Percentiles rank a stretch among this genome's conserved stretches.
Conservation (phyloP, 2,329 filamentous ascomycete genomes). For the Rutstroemia sydowiana region DNA sequence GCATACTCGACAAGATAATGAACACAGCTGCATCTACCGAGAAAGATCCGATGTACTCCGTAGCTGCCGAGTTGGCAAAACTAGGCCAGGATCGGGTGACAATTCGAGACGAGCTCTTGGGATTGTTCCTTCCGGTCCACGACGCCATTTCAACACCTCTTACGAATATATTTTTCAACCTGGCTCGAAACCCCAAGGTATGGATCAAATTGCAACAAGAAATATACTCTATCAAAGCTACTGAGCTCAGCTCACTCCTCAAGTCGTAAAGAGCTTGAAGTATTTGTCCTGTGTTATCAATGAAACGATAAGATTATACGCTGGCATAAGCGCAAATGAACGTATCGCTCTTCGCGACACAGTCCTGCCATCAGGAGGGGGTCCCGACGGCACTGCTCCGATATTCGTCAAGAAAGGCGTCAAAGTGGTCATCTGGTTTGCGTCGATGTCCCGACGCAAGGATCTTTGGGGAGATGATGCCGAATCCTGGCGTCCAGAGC, state of each 20-base stretch:
- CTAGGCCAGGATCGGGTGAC: not conserved
- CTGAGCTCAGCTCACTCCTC: not conserved
- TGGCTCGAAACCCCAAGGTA: not conserved
- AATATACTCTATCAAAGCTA: not conserved
- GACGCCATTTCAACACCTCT: not conserved
- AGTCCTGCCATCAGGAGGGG: conserved; percentile 26
- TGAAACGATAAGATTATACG: conserved; percentile 60
- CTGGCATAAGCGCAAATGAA: conserved; percentile 25
- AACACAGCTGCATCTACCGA: not conserved
- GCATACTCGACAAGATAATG: not conserved
- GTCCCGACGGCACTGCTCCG: conserved; percentile 21
- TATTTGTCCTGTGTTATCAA: conserved; percentile 40
- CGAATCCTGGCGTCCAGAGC: conserved; percentile 63
- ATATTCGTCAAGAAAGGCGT: conserved; percentile 22
- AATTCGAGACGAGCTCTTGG: not conserved
- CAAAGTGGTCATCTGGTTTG: conserved; percentile 17
- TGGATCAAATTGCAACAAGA: not conserved
- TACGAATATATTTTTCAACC: not conserved
- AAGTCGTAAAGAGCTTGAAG: not conserved
- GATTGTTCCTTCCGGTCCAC: not conserved
- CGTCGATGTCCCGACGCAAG: conserved; percentile 22
- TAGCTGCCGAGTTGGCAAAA: not conserved
- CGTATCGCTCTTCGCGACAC: conserved; percentile 20
- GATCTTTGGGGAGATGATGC: conserved; percentile 66
- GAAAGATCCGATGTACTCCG: not conserved